A percentile compares a stretch with the other conserved stretches of the same genome.
Evolutionary conservation across 2,329 filamentous ascomycete genomes (phyloP).

Genomic region (Diaporthe sp.): DNA sequence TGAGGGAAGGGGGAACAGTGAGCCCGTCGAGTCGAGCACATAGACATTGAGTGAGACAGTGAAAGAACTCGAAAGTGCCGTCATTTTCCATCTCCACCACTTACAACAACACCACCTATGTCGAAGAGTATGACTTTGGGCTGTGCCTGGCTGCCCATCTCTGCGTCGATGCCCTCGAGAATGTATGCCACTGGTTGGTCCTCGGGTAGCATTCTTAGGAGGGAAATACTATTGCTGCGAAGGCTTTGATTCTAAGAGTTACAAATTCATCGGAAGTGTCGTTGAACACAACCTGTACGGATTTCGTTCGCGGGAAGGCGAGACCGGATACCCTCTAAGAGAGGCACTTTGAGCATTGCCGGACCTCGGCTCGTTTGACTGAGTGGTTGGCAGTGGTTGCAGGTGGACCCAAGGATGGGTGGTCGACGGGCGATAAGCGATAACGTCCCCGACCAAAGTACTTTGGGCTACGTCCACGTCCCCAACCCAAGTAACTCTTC

Average conservation of each 20-base stretch:
- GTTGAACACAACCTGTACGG: background rate
- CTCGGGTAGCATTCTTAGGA: conserved; percentile 42
- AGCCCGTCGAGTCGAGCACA: background rate
- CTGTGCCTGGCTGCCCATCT: conserved; percentile 58
- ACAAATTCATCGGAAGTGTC: background rate
- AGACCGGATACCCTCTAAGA: background rate
- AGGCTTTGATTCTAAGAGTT: no score
- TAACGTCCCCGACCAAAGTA: conserved; percentile 28
- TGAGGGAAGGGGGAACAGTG: background rate
- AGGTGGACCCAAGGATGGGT: background rate
- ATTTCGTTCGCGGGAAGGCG: background rate
- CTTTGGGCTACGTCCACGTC: background rate
- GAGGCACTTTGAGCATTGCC: background rate
- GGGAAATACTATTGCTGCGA: background rate
- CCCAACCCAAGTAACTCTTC: conserved; percentile 18
- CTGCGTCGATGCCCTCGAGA: conserved; percentile 48
- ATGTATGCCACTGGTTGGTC: conserved; percentile 48
- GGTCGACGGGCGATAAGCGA: conserved; percentile 19
- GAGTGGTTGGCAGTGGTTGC: background rate
- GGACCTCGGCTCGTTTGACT: conserved; percentile 19
- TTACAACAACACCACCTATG: conserved; percentile 96
- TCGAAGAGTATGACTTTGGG: conserved; percentile 91
- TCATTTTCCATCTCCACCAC: conserved; percentile 55
- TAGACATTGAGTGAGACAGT: background rate
- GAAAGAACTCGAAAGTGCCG: background rate